Percentiles rank a stretch among this genome's conserved stretches.
These are phyloP conservation scores for Phytophthora fragariae DNA, from an alignment of 352 stramenopile species.

Conservation along the genomic window DNA sequence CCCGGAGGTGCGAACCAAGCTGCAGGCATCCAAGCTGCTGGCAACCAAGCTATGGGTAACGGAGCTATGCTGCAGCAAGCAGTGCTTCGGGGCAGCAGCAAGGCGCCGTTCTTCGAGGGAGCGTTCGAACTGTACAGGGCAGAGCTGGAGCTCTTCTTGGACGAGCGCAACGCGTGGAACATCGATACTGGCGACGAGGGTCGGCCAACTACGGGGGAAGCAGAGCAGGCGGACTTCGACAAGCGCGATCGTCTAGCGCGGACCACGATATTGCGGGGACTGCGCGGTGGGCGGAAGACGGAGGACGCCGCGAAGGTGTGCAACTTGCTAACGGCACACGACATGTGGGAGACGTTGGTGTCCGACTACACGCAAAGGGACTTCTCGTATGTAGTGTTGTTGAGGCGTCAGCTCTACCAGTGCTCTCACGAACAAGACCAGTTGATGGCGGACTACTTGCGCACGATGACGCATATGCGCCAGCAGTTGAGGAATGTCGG, in stretches of 20 bases:
- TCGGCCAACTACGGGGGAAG: neutral
- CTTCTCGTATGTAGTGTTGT: neutral
- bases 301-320: slow-evolving; percentile 13
- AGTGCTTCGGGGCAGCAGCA: neutral
- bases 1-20: neutral
- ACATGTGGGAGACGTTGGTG: slow-evolving; percentile 6
- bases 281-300: slow-evolving; percentile 4
- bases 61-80: neutral
- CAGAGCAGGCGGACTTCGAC: neutral
- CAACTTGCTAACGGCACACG: neutral
- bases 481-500: neutral
- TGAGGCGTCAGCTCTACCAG: slow-evolving; percentile 4
- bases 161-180: neutral
- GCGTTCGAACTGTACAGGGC: slow-evolving; percentile 1
- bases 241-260: neutral
- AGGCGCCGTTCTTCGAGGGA: slow-evolving; percentile 2
- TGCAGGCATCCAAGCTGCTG: too few species aligned
- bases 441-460: slow-evolving; percentile 1
- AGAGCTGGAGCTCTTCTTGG: slow-evolving; percentile 1
- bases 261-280: neutral
- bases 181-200: neutral
- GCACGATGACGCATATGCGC: neutral
- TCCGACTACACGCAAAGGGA: slow-evolving; percentile 4
- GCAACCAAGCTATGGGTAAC: neutral
- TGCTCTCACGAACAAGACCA: neutral